A percentile compares a stretch with the other conserved stretches of the same genome.
phyloP scores from a whole-genome alignment of 108 stramenopile species.

The Nannochloropsis gaditana region DNA sequence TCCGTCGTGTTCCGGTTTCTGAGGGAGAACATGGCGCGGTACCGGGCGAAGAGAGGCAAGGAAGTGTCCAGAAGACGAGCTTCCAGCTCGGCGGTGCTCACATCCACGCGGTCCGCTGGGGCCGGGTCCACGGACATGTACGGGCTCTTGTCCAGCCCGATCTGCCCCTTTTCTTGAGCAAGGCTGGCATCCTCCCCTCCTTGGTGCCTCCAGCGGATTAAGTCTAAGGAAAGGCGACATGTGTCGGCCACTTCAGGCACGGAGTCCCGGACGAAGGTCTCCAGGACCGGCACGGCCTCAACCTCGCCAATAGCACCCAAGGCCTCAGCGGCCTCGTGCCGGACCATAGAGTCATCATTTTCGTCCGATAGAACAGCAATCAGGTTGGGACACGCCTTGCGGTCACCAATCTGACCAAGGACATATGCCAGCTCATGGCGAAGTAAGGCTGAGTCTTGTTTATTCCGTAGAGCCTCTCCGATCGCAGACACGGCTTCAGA shows the following conservation, averaged over 20 bases:
- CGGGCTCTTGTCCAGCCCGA: conserved; percentile 23
- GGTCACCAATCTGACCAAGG: conserved; percentile 83
- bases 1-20: conserved; percentile 79
- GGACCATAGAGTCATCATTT: conserved; percentile 64
- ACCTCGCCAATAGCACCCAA: conserved; percentile 85
- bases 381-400: conserved; percentile 56
- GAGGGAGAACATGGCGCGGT: conserved; percentile 94
- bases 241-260: conserved; percentile 78
- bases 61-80: conserved; percentile 61
- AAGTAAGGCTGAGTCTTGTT: conserved; percentile 63
- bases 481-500: conserved; percentile 40
- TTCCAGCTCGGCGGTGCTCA: conserved; percentile 61
- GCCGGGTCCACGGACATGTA: conserved; percentile 58
- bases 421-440: conserved; percentile 97
- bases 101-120: conserved; percentile 28
- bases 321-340: conserved; percentile 83
- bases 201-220: conserved; percentile 62
- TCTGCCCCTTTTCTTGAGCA: conserved; percentile 48
- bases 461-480: background rate
- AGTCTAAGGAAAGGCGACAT: conserved; percentile 73
- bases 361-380: conserved; percentile 54
- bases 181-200: conserved; percentile 51
- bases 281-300: conserved; percentile 38
- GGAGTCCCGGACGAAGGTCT: conserved; percentile 30
- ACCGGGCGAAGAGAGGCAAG: conserved; percentile 77